Evolutionary conservation across 2,329 filamentous ascomycete species (phyloP), one percentile per base, ranked within the genome.

Genomic region (Penicillium aurantiogriseum): DNA sequence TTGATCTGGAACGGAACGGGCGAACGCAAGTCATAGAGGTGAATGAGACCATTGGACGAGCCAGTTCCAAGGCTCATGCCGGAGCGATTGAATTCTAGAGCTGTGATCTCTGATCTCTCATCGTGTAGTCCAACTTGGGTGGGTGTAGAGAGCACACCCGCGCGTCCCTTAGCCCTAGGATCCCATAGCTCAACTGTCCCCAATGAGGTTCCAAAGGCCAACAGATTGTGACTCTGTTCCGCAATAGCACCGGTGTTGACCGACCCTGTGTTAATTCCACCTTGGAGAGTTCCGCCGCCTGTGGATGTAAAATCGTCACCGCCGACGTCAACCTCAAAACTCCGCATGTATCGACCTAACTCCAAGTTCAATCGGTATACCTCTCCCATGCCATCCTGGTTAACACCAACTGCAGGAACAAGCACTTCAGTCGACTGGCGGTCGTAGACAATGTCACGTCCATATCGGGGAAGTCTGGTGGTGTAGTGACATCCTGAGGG

Each of bases 111-210:
- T 8, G 81, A 74, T 54, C 80, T 75, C 10, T 67, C 67, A 40
- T 79, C 71, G 36, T 72, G 66, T 56, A 66, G 72, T 56, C 76
- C 75, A 35, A 66, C 60, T 31, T 79, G 74, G 7, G 73, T 61
- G 4, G 82, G 83, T 1, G 80, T 83, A 13, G 88, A 82, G 2
- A 99, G 79, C 19, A 93, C 83, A 17, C 91, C 92, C 11, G 93
- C 89, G 56, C 91, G 83, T 54, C 88, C 88, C 70, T 91, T 88
- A 31, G 90, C 92, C 58, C 94, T 85, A 1, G 92, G 85, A 71
- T 99, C 94, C 91, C 92, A 99, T 69, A 97, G 93, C 72, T 99
- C 94, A 27, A 97, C 91, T 0, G 93, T 96, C n/a, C 94, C 93
- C 56, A 94, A 80, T 3, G 91, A 92, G 1, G 94, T 99, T 51